Evolutionary conservation across 192 early-diverging fungal species (phyloP).

Genomic region (Podila minutissima): DNA sequence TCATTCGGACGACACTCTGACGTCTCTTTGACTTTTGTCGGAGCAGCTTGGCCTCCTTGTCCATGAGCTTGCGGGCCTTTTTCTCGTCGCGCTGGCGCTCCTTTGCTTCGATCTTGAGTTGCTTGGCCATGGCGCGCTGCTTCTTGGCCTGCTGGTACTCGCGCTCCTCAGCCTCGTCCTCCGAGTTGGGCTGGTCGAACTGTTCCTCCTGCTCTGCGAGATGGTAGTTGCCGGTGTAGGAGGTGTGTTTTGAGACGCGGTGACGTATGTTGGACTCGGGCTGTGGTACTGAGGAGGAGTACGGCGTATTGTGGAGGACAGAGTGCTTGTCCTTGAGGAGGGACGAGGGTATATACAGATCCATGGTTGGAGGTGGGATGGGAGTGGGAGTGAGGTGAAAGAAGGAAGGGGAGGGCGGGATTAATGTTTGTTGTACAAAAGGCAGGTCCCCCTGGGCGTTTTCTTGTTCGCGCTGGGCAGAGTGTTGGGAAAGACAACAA

Average conservation of each 20-base stretch:
- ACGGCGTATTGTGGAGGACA: not conserved
- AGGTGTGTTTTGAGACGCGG: not conserved
- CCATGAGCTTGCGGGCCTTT: not conserved
- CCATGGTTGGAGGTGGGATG: not conserved
- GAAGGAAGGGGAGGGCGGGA: not conserved
- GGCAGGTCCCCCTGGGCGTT: not conserved
- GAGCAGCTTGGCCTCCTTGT: not conserved
- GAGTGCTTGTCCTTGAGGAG: not conserved
- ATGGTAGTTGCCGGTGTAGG: not conserved
- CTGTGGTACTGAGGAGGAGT: not conserved
- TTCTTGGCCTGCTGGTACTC: conserved; percentile 3
- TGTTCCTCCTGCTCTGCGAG: conserved; percentile 1
- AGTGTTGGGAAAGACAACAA: not conserved
- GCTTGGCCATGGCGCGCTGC: not conserved
- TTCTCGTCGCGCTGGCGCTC: not conserved
- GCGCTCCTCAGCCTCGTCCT: conserved; percentile 5
- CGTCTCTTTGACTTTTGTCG: not conserved
- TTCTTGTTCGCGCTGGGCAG: not conserved
- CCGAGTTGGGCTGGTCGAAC: conserved; percentile 1
- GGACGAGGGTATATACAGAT: not conserved
- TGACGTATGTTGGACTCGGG: not conserved
- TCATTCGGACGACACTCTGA: not conserved
- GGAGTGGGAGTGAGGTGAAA: not conserved
- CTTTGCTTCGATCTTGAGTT: conserved; percentile 3
- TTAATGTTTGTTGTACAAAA: not conserved